Evolutionary conservation across 2,329 filamentous ascomycete species (phyloP).

Genomic region (Bretziella fagacearum): DNA sequence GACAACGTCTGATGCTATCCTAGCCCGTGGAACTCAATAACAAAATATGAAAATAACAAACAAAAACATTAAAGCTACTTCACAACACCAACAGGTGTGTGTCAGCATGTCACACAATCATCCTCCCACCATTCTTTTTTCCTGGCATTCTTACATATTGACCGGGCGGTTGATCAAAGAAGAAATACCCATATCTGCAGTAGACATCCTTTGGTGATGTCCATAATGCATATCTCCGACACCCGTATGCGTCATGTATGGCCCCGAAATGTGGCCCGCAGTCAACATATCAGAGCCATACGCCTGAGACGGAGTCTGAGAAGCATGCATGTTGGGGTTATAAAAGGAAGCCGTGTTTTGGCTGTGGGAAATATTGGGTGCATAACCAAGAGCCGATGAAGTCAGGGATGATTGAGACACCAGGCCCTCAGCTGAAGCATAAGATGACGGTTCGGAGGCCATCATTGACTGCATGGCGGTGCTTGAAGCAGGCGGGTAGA

Average conservation of each 20-base stretch:
- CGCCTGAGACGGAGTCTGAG: neutral
- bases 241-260: slow-evolving; percentile 17
- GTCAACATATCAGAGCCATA: slow-evolving; percentile 3
- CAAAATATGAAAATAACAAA: no score
- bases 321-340: neutral
- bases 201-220: slow-evolving; percentile 26
- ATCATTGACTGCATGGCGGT: slow-evolving; percentile 16
- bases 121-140: no score
- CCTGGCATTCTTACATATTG: slow-evolving; percentile 10
- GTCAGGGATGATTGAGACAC: slow-evolving; percentile 2
- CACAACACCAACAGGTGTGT: neutral
- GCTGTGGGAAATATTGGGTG: neutral
- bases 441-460: slow-evolving; percentile 1
- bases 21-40: no score
- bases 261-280: neutral
- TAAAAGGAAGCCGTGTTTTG: neutral
- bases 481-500: slow-evolving; percentile 18
- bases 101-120: no score
- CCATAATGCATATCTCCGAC: slow-evolving; percentile 21
- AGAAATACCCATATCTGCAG: slow-evolving; percentile 44
- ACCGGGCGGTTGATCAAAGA: slow-evolving; percentile 35
- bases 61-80: neutral
- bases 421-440: neutral
- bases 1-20: no score
- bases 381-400: neutral